A percentile compares a stretch with the other conserved stretches of the same genome.
Evolutionary conservation across 2,329 filamentous ascomycete species (phyloP).

Genomic region (Aspergillus terreus): DNA sequence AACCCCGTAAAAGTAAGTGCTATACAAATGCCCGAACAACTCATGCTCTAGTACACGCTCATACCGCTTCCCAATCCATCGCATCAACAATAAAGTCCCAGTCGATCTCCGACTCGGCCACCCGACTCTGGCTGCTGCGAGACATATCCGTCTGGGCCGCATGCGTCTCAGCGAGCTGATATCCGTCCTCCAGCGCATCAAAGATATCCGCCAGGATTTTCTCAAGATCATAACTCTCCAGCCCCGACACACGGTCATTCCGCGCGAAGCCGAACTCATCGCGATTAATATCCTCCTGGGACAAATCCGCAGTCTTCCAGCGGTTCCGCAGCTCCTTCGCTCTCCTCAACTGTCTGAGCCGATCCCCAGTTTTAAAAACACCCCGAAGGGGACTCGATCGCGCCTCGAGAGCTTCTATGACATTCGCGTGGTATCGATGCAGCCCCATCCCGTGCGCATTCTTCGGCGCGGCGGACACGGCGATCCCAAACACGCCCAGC

Average conservation of each 20-base stretch:
- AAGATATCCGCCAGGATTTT: conserved; percentile 58
- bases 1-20: too few relatives aligned
- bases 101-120: conserved; percentile 37
- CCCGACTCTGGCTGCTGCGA: conserved; percentile 8
- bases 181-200: conserved; percentile 57
- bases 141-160: conserved; percentile 32
- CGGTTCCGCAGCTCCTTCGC: conserved; percentile 69
- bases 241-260: conserved; percentile 28
- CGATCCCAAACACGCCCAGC: conserved; percentile 60
- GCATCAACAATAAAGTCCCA: conserved; percentile 59
- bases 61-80: conserved; percentile 55
- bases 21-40: too few relatives aligned
- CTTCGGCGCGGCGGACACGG: conserved; percentile 36
- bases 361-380: conserved; percentile 54
- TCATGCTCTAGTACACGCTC: neutral
- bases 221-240: conserved; percentile 61
- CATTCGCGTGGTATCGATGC: conserved; percentile 67
- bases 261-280: conserved; percentile 14
- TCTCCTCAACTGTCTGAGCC: conserved; percentile 56
- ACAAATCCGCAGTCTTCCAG: conserved; percentile 65
- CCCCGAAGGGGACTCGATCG: conserved; percentile 53
- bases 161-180: conserved; percentile 48
- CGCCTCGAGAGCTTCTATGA: conserved; percentile 60
- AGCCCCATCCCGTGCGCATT: conserved; percentile 14
- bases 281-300: conserved; percentile 19